A percentile compares a stretch with the other conserved stretches of the same genome.
Conservation (phyloP, 805 yeast genomes). For the Ogataea zsoltii region DNA sequence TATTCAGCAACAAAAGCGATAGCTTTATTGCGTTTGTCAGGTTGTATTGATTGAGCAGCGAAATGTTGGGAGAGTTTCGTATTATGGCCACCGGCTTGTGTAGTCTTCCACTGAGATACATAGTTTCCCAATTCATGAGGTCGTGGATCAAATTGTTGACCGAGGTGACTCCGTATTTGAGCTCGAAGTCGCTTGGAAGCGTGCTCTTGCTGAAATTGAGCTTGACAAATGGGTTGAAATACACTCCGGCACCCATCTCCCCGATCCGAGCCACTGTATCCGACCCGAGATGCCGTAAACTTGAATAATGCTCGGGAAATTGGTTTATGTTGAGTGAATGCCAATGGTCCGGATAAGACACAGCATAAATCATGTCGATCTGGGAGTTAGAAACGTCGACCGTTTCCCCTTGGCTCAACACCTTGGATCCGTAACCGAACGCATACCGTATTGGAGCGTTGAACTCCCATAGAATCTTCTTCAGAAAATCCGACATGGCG, state of each 20-base stretch:
- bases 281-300: slow-evolving; percentile 60
- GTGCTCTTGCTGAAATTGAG: slow-evolving; percentile 38
- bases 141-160: slow-evolving; percentile 62
- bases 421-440: slow-evolving; percentile 95
- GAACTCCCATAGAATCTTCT: slow-evolving; percentile 54
- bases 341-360: slow-evolving; percentile 71
- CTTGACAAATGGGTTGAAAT: slow-evolving; percentile 86
- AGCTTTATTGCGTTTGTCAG: slow-evolving; percentile 75
- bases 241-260: slow-evolving; percentile 83
- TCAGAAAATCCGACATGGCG: slow-evolving; percentile 44
- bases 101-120: slow-evolving; percentile 88
- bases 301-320: slow-evolving; percentile 77
- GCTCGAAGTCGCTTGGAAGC: slow-evolving; percentile 38
- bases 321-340: slow-evolving; percentile 70
- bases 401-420: slow-evolving; percentile 66
- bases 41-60: slow-evolving; percentile 73
- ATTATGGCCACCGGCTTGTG: slow-evolving; percentile 90
- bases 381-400: slow-evolving; percentile 53
- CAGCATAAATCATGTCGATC: slow-evolving; percentile 83
- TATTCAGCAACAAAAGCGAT: slow-evolving; percentile 55
- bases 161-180: slow-evolving; percentile 88
- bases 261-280: slow-evolving; percentile 58
- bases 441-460: slow-evolving; percentile 75
- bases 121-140: slow-evolving; percentile 77
- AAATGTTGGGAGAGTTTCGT: slow-evolving; percentile 61